These are phyloP conservation scores for Saturnispora gosingensis DNA, from an alignment of 805 yeast species.

Conservation along the genomic window DNA sequence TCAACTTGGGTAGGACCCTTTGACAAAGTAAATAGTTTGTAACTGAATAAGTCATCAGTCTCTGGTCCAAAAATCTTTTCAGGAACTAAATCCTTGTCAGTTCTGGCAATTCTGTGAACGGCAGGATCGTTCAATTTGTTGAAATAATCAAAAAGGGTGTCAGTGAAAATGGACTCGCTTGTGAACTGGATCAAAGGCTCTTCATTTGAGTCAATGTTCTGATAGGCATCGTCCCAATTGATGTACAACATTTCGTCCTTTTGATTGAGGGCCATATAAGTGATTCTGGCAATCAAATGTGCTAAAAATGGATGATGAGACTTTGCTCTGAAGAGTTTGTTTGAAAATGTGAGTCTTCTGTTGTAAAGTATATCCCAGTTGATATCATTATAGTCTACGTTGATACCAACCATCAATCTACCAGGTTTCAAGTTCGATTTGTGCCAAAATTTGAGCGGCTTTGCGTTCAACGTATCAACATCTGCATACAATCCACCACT, in stretches of 20 bases:
- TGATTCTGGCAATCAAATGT: slow-evolving; percentile 26
- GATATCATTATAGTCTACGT: slow-evolving; percentile 24
- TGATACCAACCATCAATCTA: slow-evolving; percentile 24
- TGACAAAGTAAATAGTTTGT: slow-evolving; percentile 23
- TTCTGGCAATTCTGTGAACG: slow-evolving; percentile 24
- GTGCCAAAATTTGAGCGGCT: slow-evolving; percentile 32
- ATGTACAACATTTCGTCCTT: slow-evolving; percentile 17
- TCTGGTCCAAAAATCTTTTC: slow-evolving; percentile 24
- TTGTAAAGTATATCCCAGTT: slow-evolving; percentile 27
- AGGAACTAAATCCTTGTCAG: slow-evolving; percentile 22
- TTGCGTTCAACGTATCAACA: slow-evolving; percentile 47
- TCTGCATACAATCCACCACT: slow-evolving; percentile 58
- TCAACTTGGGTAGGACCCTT: slow-evolving; percentile 27
- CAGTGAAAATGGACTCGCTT: slow-evolving; percentile 29
- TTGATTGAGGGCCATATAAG: slow-evolving; percentile 22
- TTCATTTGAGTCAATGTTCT: slow-evolving; percentile 26
- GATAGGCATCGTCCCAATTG: slow-evolving; percentile 25
- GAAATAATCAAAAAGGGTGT: slow-evolving; percentile 26
- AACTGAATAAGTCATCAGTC: slow-evolving; percentile 22
- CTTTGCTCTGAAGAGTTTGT: slow-evolving; percentile 23
- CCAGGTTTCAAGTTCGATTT: slow-evolving; percentile 16
- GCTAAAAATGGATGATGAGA: slow-evolving; percentile 29
- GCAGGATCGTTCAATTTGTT: slow-evolving; percentile 21
- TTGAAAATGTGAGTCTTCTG: slow-evolving; percentile 25
- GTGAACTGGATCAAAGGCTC: slow-evolving; percentile 28